These are phyloP conservation scores for Fusarium pininemorale DNA, from an alignment of 2,329 filamentous ascomycete genomes.

Conservation along the genomic window DNA sequence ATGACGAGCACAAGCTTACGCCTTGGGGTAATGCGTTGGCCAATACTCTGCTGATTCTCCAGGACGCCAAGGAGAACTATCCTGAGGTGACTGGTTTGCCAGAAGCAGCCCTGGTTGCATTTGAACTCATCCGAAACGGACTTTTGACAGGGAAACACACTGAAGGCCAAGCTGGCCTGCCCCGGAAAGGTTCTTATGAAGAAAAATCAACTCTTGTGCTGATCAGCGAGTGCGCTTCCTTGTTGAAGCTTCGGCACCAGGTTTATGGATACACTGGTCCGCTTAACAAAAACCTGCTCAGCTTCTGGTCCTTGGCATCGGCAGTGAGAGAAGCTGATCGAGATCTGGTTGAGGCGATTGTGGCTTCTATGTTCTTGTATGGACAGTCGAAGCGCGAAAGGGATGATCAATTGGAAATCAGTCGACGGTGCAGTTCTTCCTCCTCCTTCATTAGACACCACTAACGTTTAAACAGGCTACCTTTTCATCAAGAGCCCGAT, in stretches of 20 bases:
- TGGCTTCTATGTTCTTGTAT: constrained; percentile 82
- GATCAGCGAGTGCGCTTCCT: constrained; percentile 84
- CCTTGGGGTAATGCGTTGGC: constrained; percentile 84
- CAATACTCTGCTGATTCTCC: constrained; percentile 70
- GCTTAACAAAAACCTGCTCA: constrained; percentile 86
- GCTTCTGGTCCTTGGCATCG: constrained; percentile 84
- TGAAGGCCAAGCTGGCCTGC: constrained; percentile 63
- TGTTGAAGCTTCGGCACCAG: constrained; percentile 84
- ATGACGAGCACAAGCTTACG: constrained; percentile 81
- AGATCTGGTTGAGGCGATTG: constrained; percentile 84
- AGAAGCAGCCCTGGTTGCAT: constrained; percentile 82
- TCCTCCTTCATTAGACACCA: neutral
- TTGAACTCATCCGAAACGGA: constrained; percentile 84
- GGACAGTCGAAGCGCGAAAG: constrained; percentile 79
- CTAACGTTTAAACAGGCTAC: constrained; percentile 58
- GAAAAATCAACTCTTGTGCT: constrained; percentile 83
- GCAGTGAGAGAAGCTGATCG: constrained; percentile 82
- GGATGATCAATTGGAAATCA: constrained; percentile 73
- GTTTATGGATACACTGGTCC: constrained; percentile 93
- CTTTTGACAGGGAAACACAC: constrained; percentile 77
- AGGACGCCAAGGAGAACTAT: constrained; percentile 60
- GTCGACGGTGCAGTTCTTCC: constrained; percentile 68
- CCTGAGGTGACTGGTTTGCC: constrained; percentile 64
- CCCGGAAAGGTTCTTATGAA: constrained; percentile 68
- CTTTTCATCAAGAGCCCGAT: constrained; percentile 75